Evolutionary conservation across 306 rosid species (phyloP).

Genomic region (Ammopiptanthus mongolicus): DNA sequence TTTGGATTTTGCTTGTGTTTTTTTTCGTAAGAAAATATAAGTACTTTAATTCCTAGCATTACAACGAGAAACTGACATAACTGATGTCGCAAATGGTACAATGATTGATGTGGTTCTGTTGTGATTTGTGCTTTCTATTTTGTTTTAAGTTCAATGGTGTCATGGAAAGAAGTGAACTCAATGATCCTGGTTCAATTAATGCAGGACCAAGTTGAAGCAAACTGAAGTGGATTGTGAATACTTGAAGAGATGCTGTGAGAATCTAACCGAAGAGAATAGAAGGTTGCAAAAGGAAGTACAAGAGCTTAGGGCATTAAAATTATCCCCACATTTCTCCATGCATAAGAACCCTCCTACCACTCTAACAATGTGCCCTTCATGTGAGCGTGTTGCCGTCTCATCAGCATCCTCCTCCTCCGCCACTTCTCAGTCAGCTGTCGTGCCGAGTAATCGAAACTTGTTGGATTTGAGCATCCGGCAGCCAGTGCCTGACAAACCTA

Average conservation of each 20-base stretch:
- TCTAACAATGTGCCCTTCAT: constrained; percentile 85
- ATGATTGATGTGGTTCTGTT: not conserved
- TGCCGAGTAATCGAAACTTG: not conserved
- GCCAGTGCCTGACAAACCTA: constrained; percentile 30
- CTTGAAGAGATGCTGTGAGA: constrained; percentile 66
- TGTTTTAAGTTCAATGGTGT: not conserved
- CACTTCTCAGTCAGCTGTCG: not conserved
- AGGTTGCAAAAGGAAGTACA: constrained; percentile 73
- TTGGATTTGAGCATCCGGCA: constrained; percentile 14
- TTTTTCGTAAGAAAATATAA: not conserved
- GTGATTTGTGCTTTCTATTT: not conserved
- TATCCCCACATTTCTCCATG: constrained; percentile 71
- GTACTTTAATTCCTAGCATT: not conserved
- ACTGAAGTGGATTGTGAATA: constrained; percentile 78
- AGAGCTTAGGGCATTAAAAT: constrained; percentile 69
- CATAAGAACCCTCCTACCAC: constrained; percentile 88
- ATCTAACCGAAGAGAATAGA: constrained; percentile 62
- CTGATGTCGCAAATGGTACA: not conserved
- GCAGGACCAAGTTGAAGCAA: constrained; percentile 82
- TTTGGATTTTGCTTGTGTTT: not conserved
- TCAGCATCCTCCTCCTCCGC: constrained; percentile 33
- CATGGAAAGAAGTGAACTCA: not conserved
- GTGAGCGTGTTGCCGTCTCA: constrained; percentile 54
- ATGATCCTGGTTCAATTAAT: not conserved
- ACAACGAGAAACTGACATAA: not conserved